Base-by-base conservation (phyloP, 2,329 filamentous ascomycete genomes). In the Scedosporium dehoogii region DNA sequence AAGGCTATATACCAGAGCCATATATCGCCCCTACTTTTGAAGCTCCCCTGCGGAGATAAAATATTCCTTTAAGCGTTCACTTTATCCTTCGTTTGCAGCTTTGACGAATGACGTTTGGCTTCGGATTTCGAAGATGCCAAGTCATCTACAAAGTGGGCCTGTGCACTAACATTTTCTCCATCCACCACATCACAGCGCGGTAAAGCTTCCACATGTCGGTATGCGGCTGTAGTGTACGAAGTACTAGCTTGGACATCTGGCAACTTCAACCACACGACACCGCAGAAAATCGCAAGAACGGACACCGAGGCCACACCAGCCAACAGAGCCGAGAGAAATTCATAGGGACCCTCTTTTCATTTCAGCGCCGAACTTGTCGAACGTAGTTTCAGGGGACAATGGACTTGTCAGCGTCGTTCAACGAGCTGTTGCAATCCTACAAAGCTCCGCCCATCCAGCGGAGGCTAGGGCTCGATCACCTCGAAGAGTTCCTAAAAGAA, bases 401-500 rank as follows among this genome's bases (percentile, higher is more conserved):
- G 79, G 82, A 92, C 72, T 79, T 92, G 64, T 91, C 89, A 7
- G 77, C 85, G 44, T 72, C 81, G 55, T 88, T 93, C 75, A 86
- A 91, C 72, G 79, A 86, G 72, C 80, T 88, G 57, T 81, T 93
- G 25, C 81, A 81, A 69, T 76, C 80, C 68, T 83, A 84, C 65
- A 76, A 83, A 73, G 81, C 81, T 55, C 76, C 77, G 29, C 75
- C 79, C 6, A 79, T 81, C 12, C 75, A 70, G 61, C 69, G 69
- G 56, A 69, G 70, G 65, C 79, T 79, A 66, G 77, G 73, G 63
- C 68, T 79, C 58, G 77, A 82, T 66, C 81, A 75, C 68, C 82
- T 94, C 59, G 90, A 97, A 72, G 89, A 89, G 69, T 99, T 97
- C 72, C 79, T 97, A 41, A 92, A 93, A 71, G 93, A 97, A 76